Evolutionary conservation across 129 eudicot species (phyloP).

Genomic region (Flaveria linearis): DNA sequence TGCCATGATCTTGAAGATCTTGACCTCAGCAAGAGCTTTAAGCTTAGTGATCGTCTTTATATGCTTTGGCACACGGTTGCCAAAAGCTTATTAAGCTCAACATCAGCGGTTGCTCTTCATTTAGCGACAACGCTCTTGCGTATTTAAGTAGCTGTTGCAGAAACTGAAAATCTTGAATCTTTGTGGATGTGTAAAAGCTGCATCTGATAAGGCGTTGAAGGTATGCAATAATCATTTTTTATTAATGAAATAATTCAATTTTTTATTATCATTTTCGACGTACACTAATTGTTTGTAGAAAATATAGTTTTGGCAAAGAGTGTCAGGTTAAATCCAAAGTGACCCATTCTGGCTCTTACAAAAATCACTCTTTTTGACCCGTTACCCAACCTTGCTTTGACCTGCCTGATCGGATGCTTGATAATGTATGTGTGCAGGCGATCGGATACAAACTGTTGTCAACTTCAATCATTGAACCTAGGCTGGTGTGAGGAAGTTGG

Average conservation of each 20-base stretch:
- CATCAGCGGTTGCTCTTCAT: slow-evolving; percentile 85
- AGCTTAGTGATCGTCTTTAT: slow-evolving; percentile 78
- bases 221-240: slow-evolving; percentile 26
- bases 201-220: slow-evolving; percentile 82
- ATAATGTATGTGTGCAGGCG: slow-evolving; percentile 49
- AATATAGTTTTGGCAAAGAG: background rate
- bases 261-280: background rate
- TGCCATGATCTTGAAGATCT: slow-evolving; percentile 81
- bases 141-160: slow-evolving; percentile 62
- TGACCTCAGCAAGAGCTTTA: slow-evolving; percentile 91
- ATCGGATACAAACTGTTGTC: slow-evolving; percentile 70
- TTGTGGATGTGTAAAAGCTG: slow-evolving; percentile 91
- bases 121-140: slow-evolving; percentile 69
- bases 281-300: background rate
- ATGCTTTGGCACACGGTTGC: slow-evolving; percentile 88
- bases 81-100: slow-evolving; percentile 69
- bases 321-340: background rate
- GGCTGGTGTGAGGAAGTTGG: slow-evolving; percentile 96
- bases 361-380: background rate
- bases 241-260: background rate
- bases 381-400: background rate
- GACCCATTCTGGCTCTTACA: background rate
- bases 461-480: slow-evolving; percentile 68
- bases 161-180: slow-evolving; percentile 71
- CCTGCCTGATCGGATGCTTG: background rate